Evolutionary conservation across 345 rosid species (phyloP).

Genomic region (Camelina laxa): DNA sequence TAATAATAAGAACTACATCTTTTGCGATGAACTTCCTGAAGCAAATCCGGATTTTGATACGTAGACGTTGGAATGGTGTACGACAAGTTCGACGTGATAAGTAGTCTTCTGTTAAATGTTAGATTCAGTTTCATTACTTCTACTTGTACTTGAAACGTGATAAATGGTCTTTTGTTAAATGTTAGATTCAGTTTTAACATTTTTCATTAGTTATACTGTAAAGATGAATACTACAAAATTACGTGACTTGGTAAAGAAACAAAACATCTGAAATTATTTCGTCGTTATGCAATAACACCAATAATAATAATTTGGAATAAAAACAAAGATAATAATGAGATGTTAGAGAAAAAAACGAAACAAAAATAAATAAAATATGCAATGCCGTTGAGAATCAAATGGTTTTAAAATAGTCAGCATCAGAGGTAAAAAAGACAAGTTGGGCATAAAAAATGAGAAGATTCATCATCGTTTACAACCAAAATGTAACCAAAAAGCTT

Average conservation of each 20-base stretch:
- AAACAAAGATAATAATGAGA: conserved; percentile 4
- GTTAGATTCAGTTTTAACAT: too few species aligned
- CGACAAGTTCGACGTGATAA: background rate
- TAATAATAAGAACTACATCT: background rate
- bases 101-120: too few species aligned
- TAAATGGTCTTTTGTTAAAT: too few species aligned
- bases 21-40: background rate
- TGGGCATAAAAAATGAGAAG: conserved; percentile 13
- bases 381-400: conserved; percentile 40
- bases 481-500: conserved; percentile 14
- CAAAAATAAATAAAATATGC: background rate
- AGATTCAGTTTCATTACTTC: too few species aligned
- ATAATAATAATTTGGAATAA: background rate
- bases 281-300: conserved; percentile 1
- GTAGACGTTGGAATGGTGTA: background rate
- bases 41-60: too few species aligned
- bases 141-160: too few species aligned
- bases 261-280: background rate
- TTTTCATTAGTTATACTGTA: too few species aligned
- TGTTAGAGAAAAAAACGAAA: background rate
- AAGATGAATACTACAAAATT: background rate
- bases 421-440: conserved; percentile 35
- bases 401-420: conserved; percentile 32
- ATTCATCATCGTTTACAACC: conserved; percentile 27
- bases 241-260: background rate